Evolutionary conservation across 345 rosid species (phyloP), one percentile per base, ranked within the genome.

Genomic region (Stellera chamaejasme): DNA sequence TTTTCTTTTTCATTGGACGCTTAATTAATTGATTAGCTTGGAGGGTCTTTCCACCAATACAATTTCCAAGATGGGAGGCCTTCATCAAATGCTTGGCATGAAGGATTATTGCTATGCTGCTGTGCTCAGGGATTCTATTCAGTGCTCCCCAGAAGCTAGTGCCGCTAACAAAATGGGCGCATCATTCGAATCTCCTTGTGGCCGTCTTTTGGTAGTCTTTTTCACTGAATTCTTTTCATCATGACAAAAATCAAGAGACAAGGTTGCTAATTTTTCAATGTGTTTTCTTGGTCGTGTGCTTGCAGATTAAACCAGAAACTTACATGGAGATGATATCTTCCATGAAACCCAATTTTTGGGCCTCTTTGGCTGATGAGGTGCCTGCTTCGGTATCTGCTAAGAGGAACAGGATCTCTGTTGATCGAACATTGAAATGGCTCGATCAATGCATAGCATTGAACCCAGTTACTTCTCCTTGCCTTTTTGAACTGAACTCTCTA

Each of bases 361-460:
- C 76, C 43, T 72, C 80, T 62, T 72, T 83, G 78, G 88, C 90
- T 16, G 91, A 87, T 71, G 95, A 87, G 72, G 91, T 81, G 43
- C 88, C 91, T 62, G 80, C 76, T 9, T 81, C 83, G 85, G 90
- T 72, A 15, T 72, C 86, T 51, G 72, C 68, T 28, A 79, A 79
- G 57, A 80, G 95, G 68, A 81, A 81, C 69, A 71, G 12, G 58
- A 59, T 62, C 60, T 81, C 90, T 0, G 90, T 87, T 27, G 86
- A 81, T 65, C 76, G 95, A 45, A 83, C 90, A 42, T 11, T 87
- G 53, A 79, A 69, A 53, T 87, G 95, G 95, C 84, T 87, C 16
- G 90, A 87, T 66, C 82, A 79, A 41, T 87, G 95, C 84, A 62
- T 87, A 27, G 66, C 72, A 0, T 45, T 62, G 59, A 71, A 62